phyloP scores from a whole-genome alignment of 1,139 yeast species.

The Lodderomyces parapsilosis region DNA sequence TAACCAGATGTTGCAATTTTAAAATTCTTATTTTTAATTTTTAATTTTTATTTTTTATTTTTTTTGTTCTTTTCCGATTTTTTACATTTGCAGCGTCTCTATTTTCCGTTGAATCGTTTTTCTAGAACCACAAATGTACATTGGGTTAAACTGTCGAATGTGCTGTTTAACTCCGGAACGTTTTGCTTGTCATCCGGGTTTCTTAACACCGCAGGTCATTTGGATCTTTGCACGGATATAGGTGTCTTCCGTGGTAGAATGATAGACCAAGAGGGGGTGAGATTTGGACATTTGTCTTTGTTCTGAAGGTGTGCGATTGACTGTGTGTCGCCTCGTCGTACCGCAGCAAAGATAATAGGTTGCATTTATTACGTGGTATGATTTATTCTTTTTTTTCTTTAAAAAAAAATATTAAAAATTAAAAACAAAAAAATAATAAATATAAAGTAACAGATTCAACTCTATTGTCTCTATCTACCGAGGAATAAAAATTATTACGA shows the following conservation, averaged over 20 bases:
- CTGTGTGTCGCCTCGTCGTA: too few species aligned
- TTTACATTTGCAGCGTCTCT: background rate
- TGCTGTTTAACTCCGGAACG: too few species aligned
- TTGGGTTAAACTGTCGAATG: background rate
- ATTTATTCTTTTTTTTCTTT: too few species aligned
- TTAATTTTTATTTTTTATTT: slow-evolving; percentile 2
- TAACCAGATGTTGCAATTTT: background rate
- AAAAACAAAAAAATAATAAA: background rate
- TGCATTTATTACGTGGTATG: too few species aligned
- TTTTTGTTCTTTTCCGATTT: slow-evolving; percentile 1
- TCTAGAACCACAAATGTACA: background rate
- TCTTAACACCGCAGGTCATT: background rate
- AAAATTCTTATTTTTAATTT: background rate
- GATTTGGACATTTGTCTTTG: too few species aligned
- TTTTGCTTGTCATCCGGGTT: too few species aligned
- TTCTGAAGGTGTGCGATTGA: too few species aligned
- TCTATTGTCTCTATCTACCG: background rate
- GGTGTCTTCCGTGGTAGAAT: too few species aligned
- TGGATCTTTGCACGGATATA: too few species aligned
- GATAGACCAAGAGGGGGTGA: too few species aligned
- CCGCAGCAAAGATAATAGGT: too few species aligned
- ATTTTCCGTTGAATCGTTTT: background rate
- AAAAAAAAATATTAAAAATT: background rate
- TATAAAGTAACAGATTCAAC: background rate
- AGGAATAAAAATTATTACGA: background rate